Conservation (phyloP, 2,329 filamentous ascomycete species). For the Zasmidium angulare region DNA sequence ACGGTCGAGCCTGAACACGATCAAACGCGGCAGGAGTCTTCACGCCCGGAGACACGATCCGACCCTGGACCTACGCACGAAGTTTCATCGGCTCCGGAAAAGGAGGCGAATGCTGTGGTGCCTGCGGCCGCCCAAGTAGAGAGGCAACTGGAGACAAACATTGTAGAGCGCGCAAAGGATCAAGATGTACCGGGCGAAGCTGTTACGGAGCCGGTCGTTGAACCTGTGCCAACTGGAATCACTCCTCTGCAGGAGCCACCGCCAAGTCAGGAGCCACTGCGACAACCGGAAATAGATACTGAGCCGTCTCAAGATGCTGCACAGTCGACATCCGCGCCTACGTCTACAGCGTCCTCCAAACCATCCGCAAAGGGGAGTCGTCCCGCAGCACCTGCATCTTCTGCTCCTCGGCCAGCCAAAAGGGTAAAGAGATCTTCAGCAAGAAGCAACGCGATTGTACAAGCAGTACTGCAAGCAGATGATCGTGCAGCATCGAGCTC, state of each 20-base stretch:
- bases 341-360: not conserved
- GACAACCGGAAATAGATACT: not conserved
- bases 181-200: not conserved
- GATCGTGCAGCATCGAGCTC: slow-evolving; percentile 7
- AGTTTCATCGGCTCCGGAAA: not conserved
- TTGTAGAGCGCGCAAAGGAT: not conserved
- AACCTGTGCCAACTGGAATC: not conserved
- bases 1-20: not conserved
- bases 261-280: not conserved
- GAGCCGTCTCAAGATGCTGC: not conserved
- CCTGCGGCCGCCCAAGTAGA: not conserved
- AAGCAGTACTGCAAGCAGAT: slow-evolving; percentile 18
- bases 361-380: slow-evolving; percentile 11
- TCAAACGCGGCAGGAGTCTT: not conserved
- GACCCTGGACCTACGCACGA: not conserved
- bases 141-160: not conserved
- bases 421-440: slow-evolving; percentile 22
- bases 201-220: not conserved
- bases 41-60: not conserved
- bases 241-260: not conserved
- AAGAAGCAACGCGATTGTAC: slow-evolving; percentile 23
- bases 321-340: not conserved
- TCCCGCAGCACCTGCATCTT: slow-evolving; percentile 1
- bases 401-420: slow-evolving; percentile 20
- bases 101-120: not conserved